Base-by-base conservation (phyloP, 768 basidiomycete genomes). In the Megacollybia marginata region DNA sequence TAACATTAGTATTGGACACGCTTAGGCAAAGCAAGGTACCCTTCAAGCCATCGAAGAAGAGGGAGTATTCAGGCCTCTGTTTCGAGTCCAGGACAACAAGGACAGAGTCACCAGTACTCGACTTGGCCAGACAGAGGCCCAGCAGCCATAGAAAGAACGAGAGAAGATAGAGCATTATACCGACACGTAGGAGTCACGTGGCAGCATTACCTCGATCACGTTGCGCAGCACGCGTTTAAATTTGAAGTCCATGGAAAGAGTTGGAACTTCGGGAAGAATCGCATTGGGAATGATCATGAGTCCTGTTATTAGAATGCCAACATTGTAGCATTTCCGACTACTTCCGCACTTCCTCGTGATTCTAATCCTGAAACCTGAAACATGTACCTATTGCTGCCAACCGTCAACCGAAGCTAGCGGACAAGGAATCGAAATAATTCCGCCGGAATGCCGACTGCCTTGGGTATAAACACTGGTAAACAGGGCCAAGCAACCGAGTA, bases 1-100 rank as follows among this genome's bases (percentile, higher is more conserved):
- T 36, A 35, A 3, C 16, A 35, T 20, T 20, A 9, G 9, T 8
- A 16, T 13, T 31, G 8, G 10, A 40, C 33, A n/a, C 36, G 15
- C 3, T 16, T n/a, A 40, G 38, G 11, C 16, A 15, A n/a, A 1
- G 8, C 15, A 16, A 61, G 74, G 44, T 48, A 94, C 93, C 79
- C 71, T 79, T 74, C 45, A 98, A 70, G 15, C 81, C 83, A 48
- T 75, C 65, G 66, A 91, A 94, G 77, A 96, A 95, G 59, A 83
- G 68, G 9, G 86, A 85, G 64, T 86, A 98, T 55, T 86, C 75
- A 63, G 75, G 77, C 59, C 79, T 72, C n/a, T 84, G 66, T 32
- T 69, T 71, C 1, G 83, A 78, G 62, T 97, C 92, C 33, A 95
- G 72, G 12, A 95, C 75, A 43, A 96, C 87, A 12, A 97, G 78